These are phyloP conservation scores for Mycena galopus DNA, from an alignment of 768 basidiomycete species.

Conservation along the genomic window DNA sequence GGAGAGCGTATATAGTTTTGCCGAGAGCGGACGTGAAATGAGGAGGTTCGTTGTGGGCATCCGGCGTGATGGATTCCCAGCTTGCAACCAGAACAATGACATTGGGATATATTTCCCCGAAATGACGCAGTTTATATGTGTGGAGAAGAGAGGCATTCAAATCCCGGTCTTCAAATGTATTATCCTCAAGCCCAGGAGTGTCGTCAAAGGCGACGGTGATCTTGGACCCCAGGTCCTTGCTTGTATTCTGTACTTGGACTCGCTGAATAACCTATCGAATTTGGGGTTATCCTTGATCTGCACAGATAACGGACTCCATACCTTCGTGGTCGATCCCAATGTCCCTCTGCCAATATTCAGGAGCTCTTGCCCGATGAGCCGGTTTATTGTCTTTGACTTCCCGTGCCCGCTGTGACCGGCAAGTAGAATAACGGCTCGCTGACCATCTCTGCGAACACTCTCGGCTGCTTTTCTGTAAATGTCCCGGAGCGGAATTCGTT, in stretches of 20 bases:
- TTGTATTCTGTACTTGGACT: background rate
- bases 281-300: background rate
- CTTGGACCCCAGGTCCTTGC: background rate
- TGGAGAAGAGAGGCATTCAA: background rate
- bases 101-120: constrained; percentile 2
- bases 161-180: background rate
- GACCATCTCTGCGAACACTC: too few relatives aligned
- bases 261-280: constrained; percentile 15
- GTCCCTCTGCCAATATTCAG: too few relatives aligned
- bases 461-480: too few relatives aligned
- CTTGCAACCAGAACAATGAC: constrained; percentile 5
- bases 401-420: too few relatives aligned
- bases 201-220: constrained; percentile 15
- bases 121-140: background rate
- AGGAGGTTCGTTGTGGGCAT: constrained; percentile 5
- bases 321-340: too few relatives aligned
- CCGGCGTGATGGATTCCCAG: constrained; percentile 1
- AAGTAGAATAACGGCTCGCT: too few relatives aligned
- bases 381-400: too few relatives aligned
- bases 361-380: too few relatives aligned
- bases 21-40: constrained; percentile 11
- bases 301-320: background rate
- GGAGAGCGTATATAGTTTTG: background rate
- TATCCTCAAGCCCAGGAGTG: constrained; percentile 14
- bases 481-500: too few relatives aligned